phyloP scores from a whole-genome alignment of 2,329 filamentous ascomycete species.

The Cadophora sp. region DNA sequence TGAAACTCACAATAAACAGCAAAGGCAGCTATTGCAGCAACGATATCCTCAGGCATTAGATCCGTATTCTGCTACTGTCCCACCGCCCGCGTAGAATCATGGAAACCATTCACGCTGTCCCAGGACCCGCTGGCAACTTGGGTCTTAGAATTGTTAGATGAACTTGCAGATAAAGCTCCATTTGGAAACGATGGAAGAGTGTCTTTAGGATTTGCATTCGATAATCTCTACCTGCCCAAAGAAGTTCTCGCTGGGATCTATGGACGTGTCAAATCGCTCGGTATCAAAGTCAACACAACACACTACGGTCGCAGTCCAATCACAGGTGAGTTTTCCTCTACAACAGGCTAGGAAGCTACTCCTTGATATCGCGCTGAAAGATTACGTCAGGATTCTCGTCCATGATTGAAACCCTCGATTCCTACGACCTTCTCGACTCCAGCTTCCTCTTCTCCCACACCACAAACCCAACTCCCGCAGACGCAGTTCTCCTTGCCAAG shows the following conservation, averaged over 20 bases:
- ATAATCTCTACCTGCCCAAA: conserved; percentile 50
- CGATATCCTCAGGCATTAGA: conserved; percentile 53
- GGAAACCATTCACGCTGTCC: conserved; percentile 41
- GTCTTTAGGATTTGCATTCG: conserved; percentile 52
- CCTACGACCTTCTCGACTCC: conserved; percentile 50
- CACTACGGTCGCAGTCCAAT: conserved; percentile 44
- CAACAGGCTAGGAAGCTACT: no score
- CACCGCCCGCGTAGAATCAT: conserved; percentile 43
- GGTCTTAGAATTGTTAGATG: conserved; percentile 48
- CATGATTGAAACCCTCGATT: conserved; percentile 39
- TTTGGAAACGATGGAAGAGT: conserved; percentile 46
- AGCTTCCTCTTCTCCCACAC: conserved; percentile 53
- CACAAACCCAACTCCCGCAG: conserved; percentile 44
- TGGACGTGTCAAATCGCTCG: conserved; percentile 45
- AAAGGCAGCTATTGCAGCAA: conserved; percentile 49
- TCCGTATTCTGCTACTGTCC: conserved; percentile 53
- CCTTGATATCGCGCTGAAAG: background rate
- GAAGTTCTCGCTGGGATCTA: conserved; percentile 50
- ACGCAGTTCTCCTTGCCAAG: conserved; percentile 47
- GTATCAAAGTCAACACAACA: conserved; percentile 51
- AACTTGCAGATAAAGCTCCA: conserved; percentile 45
- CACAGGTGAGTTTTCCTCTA: background rate
- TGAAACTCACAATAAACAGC: conserved; percentile 31
- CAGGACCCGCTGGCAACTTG: conserved; percentile 46
- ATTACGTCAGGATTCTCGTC: conserved; percentile 8